Conservation (phyloP, 768 basidiomycete genomes). For the Neoboletus subvelutipes region DNA sequence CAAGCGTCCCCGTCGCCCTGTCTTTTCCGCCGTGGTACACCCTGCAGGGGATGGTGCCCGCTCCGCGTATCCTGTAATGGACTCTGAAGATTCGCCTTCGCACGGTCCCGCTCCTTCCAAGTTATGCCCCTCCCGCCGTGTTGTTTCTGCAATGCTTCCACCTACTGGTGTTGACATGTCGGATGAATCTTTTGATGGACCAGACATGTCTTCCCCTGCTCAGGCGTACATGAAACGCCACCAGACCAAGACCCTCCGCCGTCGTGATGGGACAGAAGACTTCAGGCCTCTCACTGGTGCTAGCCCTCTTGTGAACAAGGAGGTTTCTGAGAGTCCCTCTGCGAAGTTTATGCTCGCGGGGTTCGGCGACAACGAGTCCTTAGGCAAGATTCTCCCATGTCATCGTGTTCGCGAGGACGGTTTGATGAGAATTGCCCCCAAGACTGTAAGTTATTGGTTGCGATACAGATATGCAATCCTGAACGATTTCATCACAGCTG, state of each 20-base stretch:
- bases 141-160: conserved; percentile 71
- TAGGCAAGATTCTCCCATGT: conserved; percentile 93
- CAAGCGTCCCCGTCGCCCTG: conserved; percentile 66
- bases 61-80: conserved; percentile 45
- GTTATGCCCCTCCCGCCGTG: conserved; percentile 60
- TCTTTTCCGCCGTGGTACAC: conserved; percentile 60
- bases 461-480: neutral
- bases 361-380: conserved; percentile 90
- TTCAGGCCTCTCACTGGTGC: conserved; percentile 73
- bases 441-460: conserved; percentile 59
- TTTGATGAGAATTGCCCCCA: conserved; percentile 79
- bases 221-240: conserved; percentile 79
- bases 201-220: conserved; percentile 77
- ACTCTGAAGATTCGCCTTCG: conserved; percentile 28
- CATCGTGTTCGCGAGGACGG: conserved; percentile 94
- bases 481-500: conserved; percentile 48
- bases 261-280: conserved; percentile 81
- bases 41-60: conserved; percentile 42
- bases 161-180: conserved; percentile 46
- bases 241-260: conserved; percentile 71
- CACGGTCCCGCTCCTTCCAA: conserved; percentile 27
- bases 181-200: conserved; percentile 49
- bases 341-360: conserved; percentile 59
- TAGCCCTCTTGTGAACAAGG: conserved; percentile 45
- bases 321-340: conserved; percentile 56